Evolutionary conservation across 2,329 filamentous ascomycete species (phyloP), one percentile per base, ranked within the genome.

Genomic region (Exophiala sp.): DNA sequence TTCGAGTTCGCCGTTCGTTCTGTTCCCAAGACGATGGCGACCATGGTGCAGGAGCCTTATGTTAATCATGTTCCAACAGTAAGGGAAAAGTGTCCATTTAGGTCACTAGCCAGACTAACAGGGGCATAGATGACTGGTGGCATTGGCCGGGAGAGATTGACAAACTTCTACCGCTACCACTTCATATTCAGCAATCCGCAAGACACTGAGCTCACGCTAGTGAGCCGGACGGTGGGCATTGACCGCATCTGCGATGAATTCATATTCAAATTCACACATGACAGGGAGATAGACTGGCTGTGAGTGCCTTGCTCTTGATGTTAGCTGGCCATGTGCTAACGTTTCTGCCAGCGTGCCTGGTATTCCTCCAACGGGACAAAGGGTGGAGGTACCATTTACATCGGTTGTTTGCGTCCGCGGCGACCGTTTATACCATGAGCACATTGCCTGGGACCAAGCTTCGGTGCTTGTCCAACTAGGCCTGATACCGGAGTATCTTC

Each of bases 1-100:
- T 84, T 77, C 58, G 84, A 89, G 63, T 90, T 90, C 63, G 79
- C 66, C 1, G 79, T 82, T 48, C 75, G 84, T 9, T 79, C 79
- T 1, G 84, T 88, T 0, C 80, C 80, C 54, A 78, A 80, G 56
- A 90, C 85, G 0, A 89, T 90, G 85, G 74, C 73, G n/a, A 89
- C 85, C 0, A 89, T 90, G 85, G 84, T 88, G 1, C 74, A 82
- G 41, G 80, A 88, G 64, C 86, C 85, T 1, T 88, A 89, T 60
- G 85, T 90, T 1, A 89, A 89, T 62, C 83, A 89, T 62, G 73
- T 88, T 1, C 82, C 85, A 0, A 88, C 84, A 0, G 73, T 82
- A 60, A 13, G 38, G 13, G 13, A 70, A 75, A 59, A 3, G 22
- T n/a, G 9, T 2, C 14, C 14, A 5, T 27, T 27, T 27, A 6